These are phyloP conservation scores for Neofusicoccum sp. DNA, from an alignment of 2,329 filamentous ascomycete genomes.

Conservation along the genomic window DNA sequence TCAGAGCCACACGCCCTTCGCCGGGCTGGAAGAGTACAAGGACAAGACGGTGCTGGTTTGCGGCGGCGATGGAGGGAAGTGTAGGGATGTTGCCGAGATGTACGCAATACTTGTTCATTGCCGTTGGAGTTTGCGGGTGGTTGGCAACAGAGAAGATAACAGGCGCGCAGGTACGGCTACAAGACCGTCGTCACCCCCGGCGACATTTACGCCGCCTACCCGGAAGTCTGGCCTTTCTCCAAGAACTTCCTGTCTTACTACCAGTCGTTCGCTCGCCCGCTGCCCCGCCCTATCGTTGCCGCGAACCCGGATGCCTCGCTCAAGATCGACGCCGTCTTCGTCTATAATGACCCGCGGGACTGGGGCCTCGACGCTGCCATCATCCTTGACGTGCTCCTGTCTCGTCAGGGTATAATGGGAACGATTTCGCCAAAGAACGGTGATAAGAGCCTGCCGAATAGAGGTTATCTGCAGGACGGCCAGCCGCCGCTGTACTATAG, in stretches of 20 bases:
- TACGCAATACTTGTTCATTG: conserved; percentile 28
- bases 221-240: conserved; percentile 78
- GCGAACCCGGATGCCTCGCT: conserved; percentile 48
- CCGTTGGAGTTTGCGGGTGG: neutral
- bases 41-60: conserved; percentile 55
- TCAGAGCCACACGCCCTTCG: conserved; percentile 89
- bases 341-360: conserved; percentile 95
- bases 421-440: conserved; percentile 77
- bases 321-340: conserved; percentile 86
- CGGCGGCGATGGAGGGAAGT: conserved; percentile 56
- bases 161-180: conserved; percentile 65
- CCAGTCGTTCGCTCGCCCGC: conserved; percentile 56
- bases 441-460: conserved; percentile 63
- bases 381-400: conserved; percentile 81
- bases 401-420: conserved; percentile 75
- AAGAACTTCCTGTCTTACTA: conserved; percentile 66
- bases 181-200: conserved; percentile 80
- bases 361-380: conserved; percentile 91
- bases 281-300: conserved; percentile 56
- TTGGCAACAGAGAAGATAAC: neutral
- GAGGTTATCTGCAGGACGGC: conserved; percentile 81
- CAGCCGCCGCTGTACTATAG: conserved; percentile 85
- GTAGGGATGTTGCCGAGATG: conserved; percentile 71
- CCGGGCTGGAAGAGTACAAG: conserved; percentile 61
- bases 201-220: conserved; percentile 76